Conservation (phyloP, 345 rosid genomes). For the Citrus australasica region DNA sequence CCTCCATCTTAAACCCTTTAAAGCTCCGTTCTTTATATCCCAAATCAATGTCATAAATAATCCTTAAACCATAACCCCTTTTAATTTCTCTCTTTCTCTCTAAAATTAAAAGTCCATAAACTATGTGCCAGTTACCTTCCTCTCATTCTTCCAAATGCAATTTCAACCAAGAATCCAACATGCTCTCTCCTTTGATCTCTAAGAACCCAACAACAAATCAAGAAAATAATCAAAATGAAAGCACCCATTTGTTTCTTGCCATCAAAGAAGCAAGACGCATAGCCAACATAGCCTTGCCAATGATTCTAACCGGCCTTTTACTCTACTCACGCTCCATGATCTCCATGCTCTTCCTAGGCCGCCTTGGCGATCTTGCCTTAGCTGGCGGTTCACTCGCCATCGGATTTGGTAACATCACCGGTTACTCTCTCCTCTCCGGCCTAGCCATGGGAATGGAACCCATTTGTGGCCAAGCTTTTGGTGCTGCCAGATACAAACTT, state of each 20-base stretch:
- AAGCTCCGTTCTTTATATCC: conserved; percentile 10
- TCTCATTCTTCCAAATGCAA: conserved; percentile 17
- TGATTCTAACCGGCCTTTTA: conserved; percentile 63
- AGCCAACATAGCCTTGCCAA: conserved; percentile 57
- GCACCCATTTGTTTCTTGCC: conserved; percentile 26
- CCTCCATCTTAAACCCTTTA: not conserved
- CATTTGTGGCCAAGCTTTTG: conserved; percentile 88
- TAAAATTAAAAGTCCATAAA: not conserved
- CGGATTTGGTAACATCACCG: conserved; percentile 92
- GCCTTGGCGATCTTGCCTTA: conserved; percentile 64
- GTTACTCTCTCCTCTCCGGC: conserved; percentile 83
- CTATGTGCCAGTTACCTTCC: conserved; percentile 15
- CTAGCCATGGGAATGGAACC: conserved; percentile 93
- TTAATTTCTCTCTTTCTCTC: not conserved
- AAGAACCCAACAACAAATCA: conserved; percentile 29
- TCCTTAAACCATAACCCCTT: not conserved
- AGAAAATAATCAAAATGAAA: conserved; percentile 13
- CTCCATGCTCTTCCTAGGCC: conserved; percentile 90
- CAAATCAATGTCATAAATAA: not conserved
- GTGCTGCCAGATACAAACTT: conserved; percentile 66
- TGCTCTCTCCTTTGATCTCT: conserved; percentile 38
- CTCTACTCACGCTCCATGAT: conserved; percentile 80
- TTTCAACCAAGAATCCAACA: conserved; percentile 23
- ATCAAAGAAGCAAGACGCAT: conserved; percentile 53
- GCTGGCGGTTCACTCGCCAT: conserved; percentile 86